A percentile compares a stretch with the other conserved stretches of the same genome.
phyloP scores from a whole-genome alignment of 495 filamentous ascomycete genomes.

The Chaetomium cochliodes region DNA sequence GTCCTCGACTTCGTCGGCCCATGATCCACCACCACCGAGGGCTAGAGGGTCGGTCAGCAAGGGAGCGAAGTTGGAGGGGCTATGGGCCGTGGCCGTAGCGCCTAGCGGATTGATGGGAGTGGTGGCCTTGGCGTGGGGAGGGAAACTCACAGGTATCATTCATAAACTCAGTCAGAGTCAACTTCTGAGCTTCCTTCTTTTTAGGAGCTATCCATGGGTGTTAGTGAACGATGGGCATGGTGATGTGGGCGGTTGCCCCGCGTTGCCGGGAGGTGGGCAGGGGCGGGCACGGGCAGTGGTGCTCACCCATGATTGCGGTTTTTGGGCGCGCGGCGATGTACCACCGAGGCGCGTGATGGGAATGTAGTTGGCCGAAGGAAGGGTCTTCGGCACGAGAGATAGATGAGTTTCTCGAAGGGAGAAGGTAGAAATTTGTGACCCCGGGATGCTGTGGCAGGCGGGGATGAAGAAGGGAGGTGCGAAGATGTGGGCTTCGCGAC shows the following conservation, averaged over 20 bases:
- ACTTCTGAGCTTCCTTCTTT: slow-evolving; percentile 81
- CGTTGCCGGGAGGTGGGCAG: slow-evolving; percentile 12
- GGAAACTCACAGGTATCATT: slow-evolving; percentile 69
- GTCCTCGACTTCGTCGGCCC: slow-evolving; percentile 98
- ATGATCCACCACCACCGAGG: slow-evolving; percentile 74
- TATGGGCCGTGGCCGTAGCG: slow-evolving; percentile 14
- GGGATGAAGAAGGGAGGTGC: slow-evolving; percentile 15
- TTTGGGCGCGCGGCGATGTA: slow-evolving; percentile 46
- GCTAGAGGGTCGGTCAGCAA: slow-evolving; percentile 50
- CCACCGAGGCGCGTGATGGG: slow-evolving; percentile 47
- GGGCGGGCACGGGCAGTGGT: slow-evolving; percentile 27
- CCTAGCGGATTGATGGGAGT: slow-evolving; percentile 11
- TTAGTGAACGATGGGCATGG: slow-evolving; percentile 36
- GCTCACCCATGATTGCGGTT: slow-evolving; percentile 88
- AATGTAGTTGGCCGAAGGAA: slow-evolving; percentile 25
- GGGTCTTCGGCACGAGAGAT: slow-evolving; percentile 16
- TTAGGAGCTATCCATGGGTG: slow-evolving; percentile 70
- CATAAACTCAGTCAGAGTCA: slow-evolving; percentile 90
- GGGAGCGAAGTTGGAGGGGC: not conserved
- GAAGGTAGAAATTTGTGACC: not conserved
- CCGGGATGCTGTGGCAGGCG: slow-evolving; percentile 12
- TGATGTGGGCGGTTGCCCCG: slow-evolving; percentile 19
- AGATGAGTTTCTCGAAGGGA: slow-evolving; percentile 7
- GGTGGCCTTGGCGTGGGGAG: slow-evolving; percentile 30
- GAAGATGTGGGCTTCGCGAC: slow-evolving; percentile 18